Percentiles rank a stretch among this genome's conserved stretches.
phyloP scores from a whole-genome alignment of 176 grass and related monocot genomes.

The Aegilops tauschii region DNA sequence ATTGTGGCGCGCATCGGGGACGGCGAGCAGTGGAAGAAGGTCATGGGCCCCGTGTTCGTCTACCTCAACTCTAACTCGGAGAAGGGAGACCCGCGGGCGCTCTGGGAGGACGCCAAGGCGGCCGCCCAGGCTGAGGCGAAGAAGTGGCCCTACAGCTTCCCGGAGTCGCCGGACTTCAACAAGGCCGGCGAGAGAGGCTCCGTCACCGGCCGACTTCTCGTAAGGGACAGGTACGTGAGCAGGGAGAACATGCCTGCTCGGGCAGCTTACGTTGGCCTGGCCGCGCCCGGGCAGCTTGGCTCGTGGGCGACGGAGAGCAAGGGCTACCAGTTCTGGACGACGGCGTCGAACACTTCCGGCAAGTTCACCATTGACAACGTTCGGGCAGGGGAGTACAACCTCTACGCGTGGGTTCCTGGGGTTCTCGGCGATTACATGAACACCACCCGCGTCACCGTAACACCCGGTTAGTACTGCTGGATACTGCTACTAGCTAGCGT shows the following conservation, averaged over 20 bases:
- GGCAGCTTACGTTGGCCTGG: constrained; percentile 48
- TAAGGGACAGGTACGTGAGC: constrained; percentile 37
- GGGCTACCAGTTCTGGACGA: constrained; percentile 81
- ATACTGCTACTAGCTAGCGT: too few relatives aligned
- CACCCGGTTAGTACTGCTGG: constrained; percentile 24
- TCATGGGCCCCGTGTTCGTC: constrained; percentile 73
- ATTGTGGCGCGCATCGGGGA: constrained; percentile 41
- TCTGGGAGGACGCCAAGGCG: constrained; percentile 75
- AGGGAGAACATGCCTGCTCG: neutral
- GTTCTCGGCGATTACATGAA: constrained; percentile 65
- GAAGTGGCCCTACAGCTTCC: constrained; percentile 80
- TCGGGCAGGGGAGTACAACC: constrained; percentile 49
- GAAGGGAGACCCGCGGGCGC: neutral
- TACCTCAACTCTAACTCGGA: constrained; percentile 59
- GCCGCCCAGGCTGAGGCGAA: constrained; percentile 46
- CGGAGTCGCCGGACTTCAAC: constrained; percentile 48
- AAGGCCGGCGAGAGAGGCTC: constrained; percentile 48
- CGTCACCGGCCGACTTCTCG: constrained; percentile 30
- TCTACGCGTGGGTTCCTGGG: constrained; percentile 75
- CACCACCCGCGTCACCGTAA: constrained; percentile 33
- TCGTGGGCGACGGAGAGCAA: constrained; percentile 60
- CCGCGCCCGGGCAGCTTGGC: constrained; percentile 48
- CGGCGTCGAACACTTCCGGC: constrained; percentile 4
- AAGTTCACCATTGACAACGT: constrained; percentile 53
- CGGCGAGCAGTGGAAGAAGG: constrained; percentile 76